Percentiles rank a stretch among this genome's conserved stretches.
Evolutionary conservation across 257 asterid species (phyloP).

Genomic region (Nemophila menziesii): DNA sequence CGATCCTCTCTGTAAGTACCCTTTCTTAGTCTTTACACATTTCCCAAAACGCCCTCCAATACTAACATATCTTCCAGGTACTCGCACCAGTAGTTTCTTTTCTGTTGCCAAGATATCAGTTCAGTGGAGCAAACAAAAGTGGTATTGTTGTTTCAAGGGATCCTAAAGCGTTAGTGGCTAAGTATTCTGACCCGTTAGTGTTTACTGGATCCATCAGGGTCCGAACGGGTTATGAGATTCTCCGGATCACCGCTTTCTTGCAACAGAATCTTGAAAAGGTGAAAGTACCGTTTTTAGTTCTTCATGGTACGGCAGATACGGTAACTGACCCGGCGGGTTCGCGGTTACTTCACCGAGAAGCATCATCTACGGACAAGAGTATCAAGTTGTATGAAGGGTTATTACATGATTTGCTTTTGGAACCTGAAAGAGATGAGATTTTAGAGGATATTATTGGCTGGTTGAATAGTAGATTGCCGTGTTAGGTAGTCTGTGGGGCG

Average conservation of each 20-base stretch:
- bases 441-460: constrained; percentile 41
- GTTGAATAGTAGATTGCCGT: constrained; percentile 47
- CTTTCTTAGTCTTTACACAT: too few relatives aligned
- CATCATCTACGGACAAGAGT: constrained; percentile 66
- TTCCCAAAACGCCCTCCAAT: too few relatives aligned
- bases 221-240: constrained; percentile 87
- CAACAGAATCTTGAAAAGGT: constrained; percentile 54
- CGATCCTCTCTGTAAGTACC: constrained; percentile 48
- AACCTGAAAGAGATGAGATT: constrained; percentile 69
- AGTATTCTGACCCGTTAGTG: constrained; percentile 85
- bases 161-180: constrained; percentile 64
- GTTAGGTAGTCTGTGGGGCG: constrained; percentile 1
- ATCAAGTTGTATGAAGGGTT: constrained; percentile 57
- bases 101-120: constrained; percentile 66
- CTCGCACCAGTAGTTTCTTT: constrained; percentile 70
- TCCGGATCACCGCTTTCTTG: constrained; percentile 38
- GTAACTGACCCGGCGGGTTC: constrained; percentile 82
- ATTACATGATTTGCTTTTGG: constrained; percentile 77
- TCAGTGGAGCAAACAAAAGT: constrained; percentile 84
- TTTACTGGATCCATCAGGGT: constrained; percentile 80
- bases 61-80: too few relatives aligned
- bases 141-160: constrained; percentile 60
- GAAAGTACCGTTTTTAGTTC: constrained; percentile 65
- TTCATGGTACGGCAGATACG: constrained; percentile 68
- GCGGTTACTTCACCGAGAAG: constrained; percentile 49